These are phyloP conservation scores for Aspergillus neoniger DNA, from an alignment of 2,329 filamentous ascomycete genomes.

Conservation along the genomic window DNA sequence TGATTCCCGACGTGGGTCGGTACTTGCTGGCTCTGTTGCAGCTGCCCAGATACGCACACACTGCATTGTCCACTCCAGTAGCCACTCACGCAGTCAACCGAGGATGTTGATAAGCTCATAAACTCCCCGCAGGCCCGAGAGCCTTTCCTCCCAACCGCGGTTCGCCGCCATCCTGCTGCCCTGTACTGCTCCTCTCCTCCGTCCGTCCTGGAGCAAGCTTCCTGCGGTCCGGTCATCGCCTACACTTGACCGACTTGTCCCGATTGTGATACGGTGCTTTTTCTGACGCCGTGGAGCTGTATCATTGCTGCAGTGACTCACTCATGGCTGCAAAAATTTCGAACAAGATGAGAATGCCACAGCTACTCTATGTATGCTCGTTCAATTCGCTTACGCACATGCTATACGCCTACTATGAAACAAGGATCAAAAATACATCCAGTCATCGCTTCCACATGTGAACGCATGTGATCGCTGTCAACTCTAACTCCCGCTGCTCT, in stretches of 20 bases:
- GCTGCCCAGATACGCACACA: neutral
- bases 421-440: neutral
- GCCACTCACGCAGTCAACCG: neutral
- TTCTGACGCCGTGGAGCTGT: too few relatives aligned
- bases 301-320: too few relatives aligned
- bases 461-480: conserved; percentile 6
- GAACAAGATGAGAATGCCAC: too few relatives aligned
- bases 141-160: conserved; percentile 21
- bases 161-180: neutral
- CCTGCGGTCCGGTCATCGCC: neutral
- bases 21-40: neutral
- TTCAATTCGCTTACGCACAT: neutral
- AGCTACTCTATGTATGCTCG: too few relatives aligned
- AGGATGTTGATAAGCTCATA: conserved; percentile 12
- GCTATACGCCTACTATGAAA: neutral
- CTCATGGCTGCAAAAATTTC: too few relatives aligned
- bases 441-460: neutral
- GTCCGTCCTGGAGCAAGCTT: neutral
- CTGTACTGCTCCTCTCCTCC: neutral
- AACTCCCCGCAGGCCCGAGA: conserved; percentile 25
- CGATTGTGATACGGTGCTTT: neutral
- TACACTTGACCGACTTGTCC: neutral
- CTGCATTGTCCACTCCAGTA: neutral
- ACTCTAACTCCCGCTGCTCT: conserved; percentile 4
- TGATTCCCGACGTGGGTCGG: neutral